Evolutionary conservation across 257 asterid species (phyloP), one percentile per base, ranked within the genome.

Genomic region (Fraxinus quadrangulata): DNA sequence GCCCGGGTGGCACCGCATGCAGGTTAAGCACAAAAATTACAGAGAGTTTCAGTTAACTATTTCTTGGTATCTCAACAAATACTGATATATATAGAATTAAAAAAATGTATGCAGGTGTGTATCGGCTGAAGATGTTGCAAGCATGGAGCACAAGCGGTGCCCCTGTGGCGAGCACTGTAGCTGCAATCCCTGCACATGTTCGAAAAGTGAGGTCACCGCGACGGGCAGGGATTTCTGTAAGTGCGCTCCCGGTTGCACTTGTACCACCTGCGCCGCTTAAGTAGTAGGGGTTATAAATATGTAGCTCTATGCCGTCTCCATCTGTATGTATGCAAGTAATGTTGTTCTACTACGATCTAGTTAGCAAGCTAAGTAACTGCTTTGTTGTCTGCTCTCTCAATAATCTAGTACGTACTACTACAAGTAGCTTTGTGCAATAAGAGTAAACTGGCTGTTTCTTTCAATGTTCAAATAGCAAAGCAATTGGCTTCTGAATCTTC

Each of bases 161-260:
- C 65, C 93, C 1, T 89, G 92, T 31, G 94, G 96, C 0, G 90
- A 85, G 3, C 91, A 91, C 84, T 89, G 92, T 42, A 80, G 91
- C 3, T 91, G 96, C 83, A 89, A 89, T 45, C 92, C 92, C 0
- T 88, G 94, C 88, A 51, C 67, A 3, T 89, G 91, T 68, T 61
- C 89, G 36, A 73, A 71, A 75, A 68, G 77, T 42, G 74, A 56
- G 10, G 75, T 34, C 24, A 8, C 26, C 21, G 89, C 84, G 1
- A 79, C 91, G 11, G 92, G 91, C 4, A 91, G 86, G 87, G 86
- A 86, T 13, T 74, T 76, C 12, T 89, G 94, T 82, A 78, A 10
- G 80, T 91, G 96, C 8, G 92, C 88, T 2, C 61, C 78, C 16
- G 87, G 73, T 12, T 91, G 96, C 80, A 81, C 86, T 51, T 88